Base-by-base conservation (phyloP, 2,329 filamentous ascomycete species). In the Cladosporium colombiae region DNA sequence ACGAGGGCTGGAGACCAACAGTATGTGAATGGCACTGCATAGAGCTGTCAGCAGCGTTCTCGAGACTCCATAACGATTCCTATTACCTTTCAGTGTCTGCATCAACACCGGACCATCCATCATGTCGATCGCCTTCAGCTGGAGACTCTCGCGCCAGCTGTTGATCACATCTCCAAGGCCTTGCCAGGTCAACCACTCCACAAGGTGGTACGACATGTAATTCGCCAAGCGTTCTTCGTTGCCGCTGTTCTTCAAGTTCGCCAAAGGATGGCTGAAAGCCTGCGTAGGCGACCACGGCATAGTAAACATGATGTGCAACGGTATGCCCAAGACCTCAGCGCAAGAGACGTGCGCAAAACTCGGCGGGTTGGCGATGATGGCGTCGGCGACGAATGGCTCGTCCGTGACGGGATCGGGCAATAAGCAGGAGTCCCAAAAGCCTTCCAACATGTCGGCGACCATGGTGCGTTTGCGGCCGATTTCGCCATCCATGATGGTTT, bases 141-240 rank as follows among this genome's bases (percentile, higher is more conserved):
- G 89, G 0, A 96, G 83, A 18, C 86, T 86, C 66, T 88, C 14
- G n/a, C 49, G 88, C 69, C 49, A 52, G 23, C 6, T 52, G 74
- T 97, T 97, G 73, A 96, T 93, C 2, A 97, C 82, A 77, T 96
- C 93, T 40, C 92, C 93, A 8, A 96, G 49, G 10, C 92, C 92
- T 77, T 96, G 91, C 92, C 92, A 59, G 1, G 49, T 52, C 49
- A 52, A 27, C 49, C 49, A 52, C 25, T 52, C 25, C 49, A 52
- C 49, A 18, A 52, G 96, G 27, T 16, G 92, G 92, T 84, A 96
- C 88, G 84, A 94, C 90, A 70, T 96, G 92, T 1, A 96, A 89
- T 27, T 94, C 91, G 2, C 89, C 88, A 70, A 91, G 91, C 1
- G 88, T 86, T 3, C 86, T 86, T 68, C 90, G 84, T 64, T 29